Base-by-base conservation (phyloP, 2,329 filamentous ascomycete genomes). In the Pseudopyrenochaeta lycopersici region DNA sequence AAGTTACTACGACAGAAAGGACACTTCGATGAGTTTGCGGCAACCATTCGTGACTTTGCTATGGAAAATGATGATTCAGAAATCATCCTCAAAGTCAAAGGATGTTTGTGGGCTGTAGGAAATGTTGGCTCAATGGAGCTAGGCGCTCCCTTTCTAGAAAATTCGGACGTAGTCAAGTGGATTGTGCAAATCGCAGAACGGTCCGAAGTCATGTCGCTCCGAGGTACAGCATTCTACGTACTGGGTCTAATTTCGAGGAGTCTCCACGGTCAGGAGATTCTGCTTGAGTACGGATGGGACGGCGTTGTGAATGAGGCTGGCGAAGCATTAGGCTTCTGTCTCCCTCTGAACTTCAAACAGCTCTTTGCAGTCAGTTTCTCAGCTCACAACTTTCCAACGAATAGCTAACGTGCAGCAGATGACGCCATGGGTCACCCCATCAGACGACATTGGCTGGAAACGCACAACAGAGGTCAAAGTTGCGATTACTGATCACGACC, bases 111-210 rank as follows among this genome's bases (percentile, higher is more conserved):
- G 95, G 95, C 95, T 0, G 92, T 99, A 1, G 95, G 95, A 20
- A 99, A 99, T 66, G 94, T 99, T 32, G 95, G 95, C 0, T 97
- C 93, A 0, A 98, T 99, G 93, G 94, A 98, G 67, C 86, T 97
- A 1, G 95, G 95, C 1, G 94, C 94, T 1, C 92, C 92, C 0
- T 99, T 99, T 73, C 82, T 99, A 3, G 95, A 97, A 76, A 88
- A 90, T 50, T 91, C 88, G 32, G 91, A 97, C 62, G 92, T 98
- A 32, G 92, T 98, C 15, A 86, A 89, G 68, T 86, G 89, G 58
- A 94, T 99, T 58, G 87, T 98, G 41, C 84, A 87, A 59, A 97
- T 99, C 71, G 95, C 95, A 1, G 91, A 97, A 73, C 81, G 82
- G 23, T 93, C 95, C 36, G 88, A 93, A 63, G 90, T 99, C 44